Base-by-base conservation (phyloP, 352 stramenopile genomes). In the Globisporangium recalcitrans region DNA sequence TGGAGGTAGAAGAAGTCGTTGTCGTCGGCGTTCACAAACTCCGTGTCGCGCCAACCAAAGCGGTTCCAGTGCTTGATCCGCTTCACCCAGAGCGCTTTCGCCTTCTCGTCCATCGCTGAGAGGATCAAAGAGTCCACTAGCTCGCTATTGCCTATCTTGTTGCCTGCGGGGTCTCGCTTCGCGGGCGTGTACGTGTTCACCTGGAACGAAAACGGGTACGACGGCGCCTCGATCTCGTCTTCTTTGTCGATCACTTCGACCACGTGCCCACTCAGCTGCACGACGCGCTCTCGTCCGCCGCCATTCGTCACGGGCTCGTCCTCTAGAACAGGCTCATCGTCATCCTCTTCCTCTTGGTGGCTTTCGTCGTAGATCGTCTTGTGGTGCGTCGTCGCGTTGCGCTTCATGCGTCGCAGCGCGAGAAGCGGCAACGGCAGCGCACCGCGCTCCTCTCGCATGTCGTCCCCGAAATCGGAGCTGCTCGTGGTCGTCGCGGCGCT, bases 21-120 rank as follows among this genome's bases (percentile, higher is more conserved):
- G 31, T 68, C 69, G 7, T 71, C 66, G 0, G 75, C 82, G 1
- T 63, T 58, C 32, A 91, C 70, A 21, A 75, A 62, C 51, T 69
- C 66, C 0, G 75, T 80, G 8, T 88, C 82, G 51, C 77, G 69
- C 82, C 82, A 91, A 27, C 78, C 82, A 54, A 84, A 90, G 51
- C 80, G 80, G 24, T 84, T 85, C 82, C 82, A 91, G 32, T 74
- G 67, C 21, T 70, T 71, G 60, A 91, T 74, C 38, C 77, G 79
- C 64, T 85, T 82, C 34, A 91, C 72, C 82, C 82, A 91, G 7
- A 80, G 60, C 31, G 80, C 69, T 59, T 87, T 87, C 3, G 70
- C 52, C 29, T 60, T 58, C 29, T 73, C 60, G 48, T 88, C 75
- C 0, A 63, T 66, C 22, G 82, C 78, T 11, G 80, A 72, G 3